These are phyloP conservation scores for Penicillium verrucosum DNA, from an alignment of 2,329 filamentous ascomycete genomes.

Conservation along the genomic window DNA sequence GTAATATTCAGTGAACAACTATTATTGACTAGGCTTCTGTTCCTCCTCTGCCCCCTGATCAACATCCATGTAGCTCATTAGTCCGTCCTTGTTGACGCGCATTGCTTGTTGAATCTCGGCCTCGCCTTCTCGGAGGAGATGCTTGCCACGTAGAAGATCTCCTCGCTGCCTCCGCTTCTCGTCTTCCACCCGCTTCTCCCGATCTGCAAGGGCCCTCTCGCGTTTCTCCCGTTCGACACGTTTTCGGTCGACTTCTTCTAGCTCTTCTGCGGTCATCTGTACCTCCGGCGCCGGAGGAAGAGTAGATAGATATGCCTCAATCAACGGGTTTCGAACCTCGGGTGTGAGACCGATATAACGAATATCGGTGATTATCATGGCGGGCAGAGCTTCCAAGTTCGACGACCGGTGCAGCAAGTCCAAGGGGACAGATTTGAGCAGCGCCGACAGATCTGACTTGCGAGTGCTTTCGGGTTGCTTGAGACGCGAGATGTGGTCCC, in stretches of 20 bases:
- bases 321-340: conserved; percentile 40
- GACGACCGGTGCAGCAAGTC: conserved; percentile 42
- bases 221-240: conserved; percentile 42
- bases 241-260: conserved; percentile 37
- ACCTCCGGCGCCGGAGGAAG: conserved; percentile 39
- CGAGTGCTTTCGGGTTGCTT: conserved; percentile 46
- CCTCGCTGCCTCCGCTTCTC: conserved; percentile 42
- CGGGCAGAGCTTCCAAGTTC: conserved; percentile 39
- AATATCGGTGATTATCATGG: conserved; percentile 43
- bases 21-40: conserved; percentile 12
- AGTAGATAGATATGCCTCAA: conserved; percentile 45
- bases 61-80: conserved; percentile 41
- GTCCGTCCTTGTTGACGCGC: conserved; percentile 41
- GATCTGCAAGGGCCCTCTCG: conserved; percentile 44
- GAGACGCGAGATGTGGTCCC: conserved; percentile 46
- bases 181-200: conserved; percentile 43
- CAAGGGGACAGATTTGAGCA: conserved; percentile 45
- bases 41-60: conserved; percentile 15
- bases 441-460: conserved; percentile 45
- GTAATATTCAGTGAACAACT: conserved; percentile 4
- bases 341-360: conserved; percentile 43
- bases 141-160: conserved; percentile 41
- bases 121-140: conserved; percentile 44
- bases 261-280: conserved; percentile 38
- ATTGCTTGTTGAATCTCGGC: conserved; percentile 46